These are phyloP conservation scores for Xylariaceae sp. DNA, from an alignment of 2,329 filamentous ascomycete species.

Conservation along the genomic window DNA sequence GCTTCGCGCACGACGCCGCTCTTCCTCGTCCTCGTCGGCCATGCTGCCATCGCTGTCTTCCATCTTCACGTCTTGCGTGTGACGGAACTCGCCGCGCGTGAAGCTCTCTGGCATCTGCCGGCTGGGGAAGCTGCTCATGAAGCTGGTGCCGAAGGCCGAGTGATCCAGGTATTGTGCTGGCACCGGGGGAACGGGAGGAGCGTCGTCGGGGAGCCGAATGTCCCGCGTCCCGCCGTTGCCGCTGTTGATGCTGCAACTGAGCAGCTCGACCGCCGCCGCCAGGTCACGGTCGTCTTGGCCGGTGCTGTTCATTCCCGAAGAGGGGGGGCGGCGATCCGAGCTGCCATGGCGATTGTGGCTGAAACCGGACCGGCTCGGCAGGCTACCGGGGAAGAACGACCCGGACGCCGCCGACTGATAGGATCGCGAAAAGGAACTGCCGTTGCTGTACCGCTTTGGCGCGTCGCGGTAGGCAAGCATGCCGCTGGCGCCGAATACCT, in stretches of 20 bases:
- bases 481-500: constrained; percentile 50
- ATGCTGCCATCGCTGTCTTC: constrained; percentile 57
- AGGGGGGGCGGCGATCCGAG: constrained; percentile 67
- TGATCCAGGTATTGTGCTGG: constrained; percentile 71
- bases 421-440: constrained; percentile 61
- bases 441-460: constrained; percentile 52
- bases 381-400: constrained; percentile 44
- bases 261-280: constrained; percentile 80
- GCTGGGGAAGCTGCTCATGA: constrained; percentile 56
- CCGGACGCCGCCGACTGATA: constrained; percentile 65
- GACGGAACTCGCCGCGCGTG: constrained; percentile 49
- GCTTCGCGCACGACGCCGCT: constrained; percentile 49
- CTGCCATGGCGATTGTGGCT: constrained; percentile 65
- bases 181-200: constrained; percentile 81
- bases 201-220: constrained; percentile 58
- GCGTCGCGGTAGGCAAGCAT: constrained; percentile 37
- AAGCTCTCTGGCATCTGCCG: constrained; percentile 55
- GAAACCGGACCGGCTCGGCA: constrained; percentile 41
- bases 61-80: constrained; percentile 57
- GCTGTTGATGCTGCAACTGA: constrained; percentile 87
- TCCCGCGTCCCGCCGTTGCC: constrained; percentile 57
- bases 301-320: constrained; percentile 66
- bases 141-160: constrained; percentile 49
- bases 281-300: constrained; percentile 82
- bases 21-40: constrained; percentile 60